phyloP scores from a whole-genome alignment of 2,329 filamentous ascomycete genomes.

The Colletotrichum costaricense region DNA sequence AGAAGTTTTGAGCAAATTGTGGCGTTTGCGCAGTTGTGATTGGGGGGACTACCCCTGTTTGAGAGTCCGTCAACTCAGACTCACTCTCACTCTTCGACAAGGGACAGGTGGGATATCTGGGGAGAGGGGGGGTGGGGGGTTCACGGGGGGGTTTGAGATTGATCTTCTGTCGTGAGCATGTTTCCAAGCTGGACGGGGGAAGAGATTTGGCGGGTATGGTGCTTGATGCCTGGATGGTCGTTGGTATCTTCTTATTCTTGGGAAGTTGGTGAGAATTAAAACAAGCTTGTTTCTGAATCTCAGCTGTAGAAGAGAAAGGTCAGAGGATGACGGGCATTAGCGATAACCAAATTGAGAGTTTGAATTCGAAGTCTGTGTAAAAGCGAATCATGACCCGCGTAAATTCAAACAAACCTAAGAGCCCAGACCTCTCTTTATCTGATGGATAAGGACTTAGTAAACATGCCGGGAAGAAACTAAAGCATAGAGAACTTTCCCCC shows the following conservation, averaged over 20 bases:
- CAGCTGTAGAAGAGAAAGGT: not conserved
- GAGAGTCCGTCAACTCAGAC: not conserved
- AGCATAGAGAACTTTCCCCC: not conserved
- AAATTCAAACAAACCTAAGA: not conserved
- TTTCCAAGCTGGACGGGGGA: not conserved
- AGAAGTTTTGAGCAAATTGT: slow-evolving; percentile 64
- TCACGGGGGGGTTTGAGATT: not conserved
- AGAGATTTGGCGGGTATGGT: not conserved
- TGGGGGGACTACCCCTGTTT: slow-evolving; percentile 12
- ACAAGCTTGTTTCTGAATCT: not conserved
- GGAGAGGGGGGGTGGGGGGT: too few relatives aligned
- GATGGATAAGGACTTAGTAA: not conserved
- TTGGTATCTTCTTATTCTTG: too few relatives aligned
- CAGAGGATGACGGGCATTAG: not conserved
- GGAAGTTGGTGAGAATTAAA: not conserved
- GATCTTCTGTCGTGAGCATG: slow-evolving; percentile 7
- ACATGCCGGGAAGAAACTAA: not conserved
- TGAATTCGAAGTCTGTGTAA: not conserved
- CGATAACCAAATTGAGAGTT: not conserved
- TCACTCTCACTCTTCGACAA: too few relatives aligned
- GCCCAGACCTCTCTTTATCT: not conserved
- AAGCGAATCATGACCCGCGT: not conserved
- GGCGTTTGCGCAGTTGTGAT: slow-evolving; percentile 36
- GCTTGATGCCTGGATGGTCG: too few relatives aligned
- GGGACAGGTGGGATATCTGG: too few relatives aligned